Evolutionary conservation across 1,284 basidiomycete genomes (phyloP).

Genomic region (Uromyces viciae-fabae): DNA sequence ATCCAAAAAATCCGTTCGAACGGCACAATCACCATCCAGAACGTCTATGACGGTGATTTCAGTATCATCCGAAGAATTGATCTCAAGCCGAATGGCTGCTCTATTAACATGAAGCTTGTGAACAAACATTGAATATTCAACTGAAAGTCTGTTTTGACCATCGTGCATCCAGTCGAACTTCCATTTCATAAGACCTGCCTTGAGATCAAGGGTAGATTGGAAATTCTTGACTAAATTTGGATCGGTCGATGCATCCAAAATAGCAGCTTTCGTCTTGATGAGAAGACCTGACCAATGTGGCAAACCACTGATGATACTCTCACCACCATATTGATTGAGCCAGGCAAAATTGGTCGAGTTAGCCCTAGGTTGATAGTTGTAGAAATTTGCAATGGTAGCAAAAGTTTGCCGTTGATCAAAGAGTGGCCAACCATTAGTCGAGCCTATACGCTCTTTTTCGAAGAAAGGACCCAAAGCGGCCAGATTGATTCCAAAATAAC

Average conservation of each 20-base stretch:
- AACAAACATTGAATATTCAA: slow-evolving; percentile 49
- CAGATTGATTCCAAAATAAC: slow-evolving; percentile 51
- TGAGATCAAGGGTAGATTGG: slow-evolving; percentile 48
- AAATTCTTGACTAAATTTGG: slow-evolving; percentile 48
- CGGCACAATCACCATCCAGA: slow-evolving; percentile 51
- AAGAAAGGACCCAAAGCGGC: slow-evolving; percentile 48
- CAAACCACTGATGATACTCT: slow-evolving; percentile 50
- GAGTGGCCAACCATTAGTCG: slow-evolving; percentile 47
- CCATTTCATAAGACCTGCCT: slow-evolving; percentile 50
- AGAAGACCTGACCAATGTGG: slow-evolving; percentile 50
- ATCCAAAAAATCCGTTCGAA: slow-evolving; percentile 46
- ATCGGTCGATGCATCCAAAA: slow-evolving; percentile 46
- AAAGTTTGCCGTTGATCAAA: slow-evolving; percentile 44
- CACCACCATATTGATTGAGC: slow-evolving; percentile 47
- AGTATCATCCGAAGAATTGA: slow-evolving; percentile 25
- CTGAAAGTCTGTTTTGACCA: slow-evolving; percentile 15
- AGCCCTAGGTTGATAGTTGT: slow-evolving; percentile 49
- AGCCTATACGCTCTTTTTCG: slow-evolving; percentile 17
- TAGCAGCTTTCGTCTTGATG: slow-evolving; percentile 48
- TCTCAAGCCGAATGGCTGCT: slow-evolving; percentile 49
- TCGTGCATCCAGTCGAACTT: slow-evolving; percentile 47
- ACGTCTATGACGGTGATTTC: slow-evolving; percentile 50
- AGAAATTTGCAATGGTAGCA: slow-evolving; percentile 50
- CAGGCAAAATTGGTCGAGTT: slow-evolving; percentile 50
- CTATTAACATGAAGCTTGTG: slow-evolving; percentile 49